A percentile compares a stretch with the other conserved stretches of the same genome.
These are phyloP conservation scores for Salix viminalis DNA, from an alignment of 345 rosid genomes.

Conservation along the genomic window DNA sequence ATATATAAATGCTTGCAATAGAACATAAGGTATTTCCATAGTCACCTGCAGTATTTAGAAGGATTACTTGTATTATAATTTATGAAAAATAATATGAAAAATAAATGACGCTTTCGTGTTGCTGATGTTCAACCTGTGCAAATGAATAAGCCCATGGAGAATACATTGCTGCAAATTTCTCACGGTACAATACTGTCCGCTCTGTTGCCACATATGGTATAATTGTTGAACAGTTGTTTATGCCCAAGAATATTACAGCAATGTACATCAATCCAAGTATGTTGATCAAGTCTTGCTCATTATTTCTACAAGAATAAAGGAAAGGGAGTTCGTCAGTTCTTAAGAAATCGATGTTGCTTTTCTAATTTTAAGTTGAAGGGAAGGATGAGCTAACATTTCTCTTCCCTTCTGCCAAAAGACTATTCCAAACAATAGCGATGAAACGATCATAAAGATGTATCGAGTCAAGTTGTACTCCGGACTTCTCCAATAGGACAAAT, in stretches of 20 bases:
- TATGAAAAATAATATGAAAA: background rate
- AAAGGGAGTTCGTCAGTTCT: background rate
- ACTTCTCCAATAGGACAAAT: constrained; percentile 59
- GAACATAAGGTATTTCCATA: constrained; percentile 22
- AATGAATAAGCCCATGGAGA: constrained; percentile 2
- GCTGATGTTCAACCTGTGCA: background rate
- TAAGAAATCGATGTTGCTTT: background rate
- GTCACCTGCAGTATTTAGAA: constrained; percentile 9
- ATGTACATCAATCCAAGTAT: no score
- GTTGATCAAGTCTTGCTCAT: background rate
- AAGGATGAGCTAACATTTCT: background rate
- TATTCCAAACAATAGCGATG: constrained; percentile 37
- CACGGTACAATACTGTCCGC: background rate
- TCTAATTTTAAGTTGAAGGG: background rate
- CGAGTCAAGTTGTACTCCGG: constrained; percentile 48
- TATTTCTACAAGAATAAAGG: background rate
- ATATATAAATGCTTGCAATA: background rate
- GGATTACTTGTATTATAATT: no score
- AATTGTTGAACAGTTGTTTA: background rate
- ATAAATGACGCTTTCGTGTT: background rate
- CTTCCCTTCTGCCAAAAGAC: constrained; percentile 49
- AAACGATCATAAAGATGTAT: constrained; percentile 14
- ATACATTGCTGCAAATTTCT: constrained; percentile 1
- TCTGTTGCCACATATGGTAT: background rate
- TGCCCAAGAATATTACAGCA: no score